phyloP scores from a whole-genome alignment of 2,329 filamentous ascomycete genomes.

The Botryosphaeria dothidea region DNA sequence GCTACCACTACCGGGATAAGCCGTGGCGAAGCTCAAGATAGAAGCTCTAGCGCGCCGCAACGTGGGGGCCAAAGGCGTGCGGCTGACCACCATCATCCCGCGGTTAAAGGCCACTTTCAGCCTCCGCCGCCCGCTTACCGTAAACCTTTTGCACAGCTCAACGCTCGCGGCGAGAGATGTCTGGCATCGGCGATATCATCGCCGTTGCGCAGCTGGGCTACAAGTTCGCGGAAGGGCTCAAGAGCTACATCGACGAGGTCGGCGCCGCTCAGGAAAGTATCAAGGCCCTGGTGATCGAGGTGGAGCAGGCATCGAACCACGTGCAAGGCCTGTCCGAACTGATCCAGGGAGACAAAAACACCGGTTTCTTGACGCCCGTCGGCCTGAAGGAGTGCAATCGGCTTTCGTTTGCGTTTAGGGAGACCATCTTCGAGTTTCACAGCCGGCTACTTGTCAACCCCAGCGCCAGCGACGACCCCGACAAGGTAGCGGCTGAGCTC shows the following conservation, averaged over 20 bases:
- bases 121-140: background rate
- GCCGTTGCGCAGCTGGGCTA: conserved; percentile 4
- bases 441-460: background rate
- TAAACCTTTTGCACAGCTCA: background rate
- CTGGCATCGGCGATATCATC: background rate
- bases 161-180: background rate
- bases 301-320: background rate
- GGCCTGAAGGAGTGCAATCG: background rate
- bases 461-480: background rate
- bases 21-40: background rate
- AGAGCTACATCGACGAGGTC: conserved; percentile 1
- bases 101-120: background rate
- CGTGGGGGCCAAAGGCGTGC: background rate
- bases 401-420: background rate
- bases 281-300: background rate
- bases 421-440: background rate
- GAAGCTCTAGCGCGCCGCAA: background rate
- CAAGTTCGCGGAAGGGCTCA: conserved; percentile 2
- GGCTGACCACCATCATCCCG: background rate
- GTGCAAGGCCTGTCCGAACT: background rate
- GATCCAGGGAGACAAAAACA: background rate
- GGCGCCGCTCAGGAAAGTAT: background rate
- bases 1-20: background rate
- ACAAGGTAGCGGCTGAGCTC: background rate
- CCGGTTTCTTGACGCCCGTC: background rate